Evolutionary conservation across 2,329 filamentous ascomycete genomes (phyloP).

Genomic region (Arthrocladium fulminans): DNA sequence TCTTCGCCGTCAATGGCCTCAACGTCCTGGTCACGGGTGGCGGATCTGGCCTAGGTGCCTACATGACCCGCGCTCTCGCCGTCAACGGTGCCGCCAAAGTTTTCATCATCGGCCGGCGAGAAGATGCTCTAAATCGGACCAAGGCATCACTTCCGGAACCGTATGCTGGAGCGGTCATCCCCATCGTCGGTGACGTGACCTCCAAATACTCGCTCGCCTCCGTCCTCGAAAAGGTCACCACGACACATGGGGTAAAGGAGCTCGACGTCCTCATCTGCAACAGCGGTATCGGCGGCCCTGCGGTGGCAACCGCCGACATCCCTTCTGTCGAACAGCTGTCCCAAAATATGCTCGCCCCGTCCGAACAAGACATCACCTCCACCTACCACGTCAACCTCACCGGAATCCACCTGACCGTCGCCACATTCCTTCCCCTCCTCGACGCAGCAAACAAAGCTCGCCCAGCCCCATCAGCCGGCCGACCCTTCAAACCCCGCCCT

Average conservation of each 20-base stretch:
- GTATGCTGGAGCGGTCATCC: conserved; percentile 30
- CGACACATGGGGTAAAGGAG: conserved; percentile 32
- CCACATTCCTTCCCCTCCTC: conserved; percentile 34
- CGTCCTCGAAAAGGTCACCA: conserved; percentile 29
- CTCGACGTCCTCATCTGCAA: conserved; percentile 28
- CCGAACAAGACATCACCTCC: conserved; percentile 25
- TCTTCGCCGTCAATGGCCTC: conserved; percentile 44
- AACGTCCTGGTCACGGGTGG: conserved; percentile 47
- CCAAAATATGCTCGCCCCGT: conserved; percentile 8
- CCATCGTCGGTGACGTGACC: conserved; percentile 37
- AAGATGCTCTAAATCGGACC: conserved; percentile 34
- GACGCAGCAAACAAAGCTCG: conserved; percentile 34
- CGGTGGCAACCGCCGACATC: neutral
- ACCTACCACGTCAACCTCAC: conserved; percentile 30
- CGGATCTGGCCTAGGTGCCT: conserved; percentile 37
- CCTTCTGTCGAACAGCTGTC: conserved; percentile 6
- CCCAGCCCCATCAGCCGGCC: conserved; percentile 21
- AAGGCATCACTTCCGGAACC: conserved; percentile 28
- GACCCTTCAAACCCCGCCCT: conserved; percentile 24
- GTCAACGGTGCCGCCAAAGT: conserved; percentile 44
- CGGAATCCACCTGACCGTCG: conserved; percentile 30
- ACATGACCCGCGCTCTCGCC: conserved; percentile 35
- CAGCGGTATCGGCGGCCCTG: conserved; percentile 33
- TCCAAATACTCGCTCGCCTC: conserved; percentile 24
- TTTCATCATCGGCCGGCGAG: conserved; percentile 44